Evolutionary conservation across 2,329 filamentous ascomycete species (phyloP).

Genomic region (Fulvia fulva): DNA sequence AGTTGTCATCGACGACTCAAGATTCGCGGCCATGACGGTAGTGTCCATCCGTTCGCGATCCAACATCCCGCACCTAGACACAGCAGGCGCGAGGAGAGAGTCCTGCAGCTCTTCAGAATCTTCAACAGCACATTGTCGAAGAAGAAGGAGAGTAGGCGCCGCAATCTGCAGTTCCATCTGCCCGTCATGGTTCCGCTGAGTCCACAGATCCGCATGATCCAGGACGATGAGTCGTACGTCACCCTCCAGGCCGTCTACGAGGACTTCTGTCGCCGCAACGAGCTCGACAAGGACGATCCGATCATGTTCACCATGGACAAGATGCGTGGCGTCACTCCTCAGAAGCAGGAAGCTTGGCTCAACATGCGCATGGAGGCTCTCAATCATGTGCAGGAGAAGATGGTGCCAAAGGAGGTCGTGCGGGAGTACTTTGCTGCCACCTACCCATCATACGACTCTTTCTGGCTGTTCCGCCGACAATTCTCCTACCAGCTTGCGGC

Average conservation of each 20-base stretch:
- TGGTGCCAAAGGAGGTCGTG: conserved; percentile 76
- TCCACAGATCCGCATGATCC: conserved; percentile 89
- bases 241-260: conserved; percentile 94
- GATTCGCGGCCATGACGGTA: conserved; percentile 96
- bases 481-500: conserved; percentile 95
- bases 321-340: conserved; percentile 64
- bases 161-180: conserved; percentile 93
- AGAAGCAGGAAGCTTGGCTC: conserved; percentile 56
- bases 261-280: conserved; percentile 84
- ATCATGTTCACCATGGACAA: conserved; percentile 95
- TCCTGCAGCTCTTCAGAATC: conserved; percentile 92
- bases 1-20: conserved; percentile 89
- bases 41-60: conserved; percentile 91
- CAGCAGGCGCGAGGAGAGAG: conserved; percentile 89
- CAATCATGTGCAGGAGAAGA: conserved; percentile 88
- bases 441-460: conserved; percentile 86
- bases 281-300: conserved; percentile 90
- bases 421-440: conserved; percentile 85
- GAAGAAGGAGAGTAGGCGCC: conserved; percentile 88
- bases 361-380: conserved; percentile 71
- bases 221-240: conserved; percentile 92
- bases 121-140: conserved; percentile 90
- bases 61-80: conserved; percentile 92
- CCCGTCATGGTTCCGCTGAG: conserved; percentile 94
- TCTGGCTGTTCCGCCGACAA: conserved; percentile 97